Evolutionary conservation across 2,329 filamentous ascomycete genomes (phyloP).

Genomic region (Colletotrichum zoysiae): DNA sequence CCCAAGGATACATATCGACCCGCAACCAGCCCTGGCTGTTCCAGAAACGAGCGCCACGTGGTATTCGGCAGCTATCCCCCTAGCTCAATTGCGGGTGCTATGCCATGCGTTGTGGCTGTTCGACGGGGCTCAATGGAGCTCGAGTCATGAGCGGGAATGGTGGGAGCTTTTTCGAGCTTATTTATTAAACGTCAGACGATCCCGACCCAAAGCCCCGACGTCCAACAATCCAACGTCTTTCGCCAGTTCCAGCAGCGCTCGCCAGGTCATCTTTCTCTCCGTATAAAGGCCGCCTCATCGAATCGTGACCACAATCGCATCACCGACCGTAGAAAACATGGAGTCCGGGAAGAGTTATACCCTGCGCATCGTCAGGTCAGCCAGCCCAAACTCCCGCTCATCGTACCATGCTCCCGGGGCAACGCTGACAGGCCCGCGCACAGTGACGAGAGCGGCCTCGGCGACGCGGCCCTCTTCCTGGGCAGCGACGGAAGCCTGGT

Average conservation of each 20-base stretch:
- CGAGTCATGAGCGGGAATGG: slow-evolving; percentile 3
- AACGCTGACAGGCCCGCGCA: background rate
- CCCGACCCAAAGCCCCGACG: background rate
- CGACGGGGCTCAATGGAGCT: background rate
- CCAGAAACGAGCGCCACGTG: slow-evolving; percentile 2
- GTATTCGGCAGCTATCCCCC: background rate
- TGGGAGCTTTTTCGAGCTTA: background rate
- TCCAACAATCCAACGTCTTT: background rate
- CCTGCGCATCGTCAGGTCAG: slow-evolving; percentile 1
- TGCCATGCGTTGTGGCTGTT: slow-evolving; percentile 1
- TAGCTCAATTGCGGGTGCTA: background rate
- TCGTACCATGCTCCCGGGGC: background rate
- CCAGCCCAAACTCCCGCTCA: background rate
- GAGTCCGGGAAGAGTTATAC: background rate
- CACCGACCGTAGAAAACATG: background rate
- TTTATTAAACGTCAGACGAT: background rate
- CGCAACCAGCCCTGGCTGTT: background rate
- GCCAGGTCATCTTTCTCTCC: background rate
- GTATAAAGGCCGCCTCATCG: background rate
- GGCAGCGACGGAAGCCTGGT: background rate
- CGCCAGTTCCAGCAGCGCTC: background rate
- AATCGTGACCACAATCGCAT: background rate
- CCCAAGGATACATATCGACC: background rate
- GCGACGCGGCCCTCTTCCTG: background rate
- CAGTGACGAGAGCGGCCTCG: background rate